phyloP scores from a whole-genome alignment of 495 filamentous ascomycete genomes.

The Penicillium ochrochloron region DNA sequence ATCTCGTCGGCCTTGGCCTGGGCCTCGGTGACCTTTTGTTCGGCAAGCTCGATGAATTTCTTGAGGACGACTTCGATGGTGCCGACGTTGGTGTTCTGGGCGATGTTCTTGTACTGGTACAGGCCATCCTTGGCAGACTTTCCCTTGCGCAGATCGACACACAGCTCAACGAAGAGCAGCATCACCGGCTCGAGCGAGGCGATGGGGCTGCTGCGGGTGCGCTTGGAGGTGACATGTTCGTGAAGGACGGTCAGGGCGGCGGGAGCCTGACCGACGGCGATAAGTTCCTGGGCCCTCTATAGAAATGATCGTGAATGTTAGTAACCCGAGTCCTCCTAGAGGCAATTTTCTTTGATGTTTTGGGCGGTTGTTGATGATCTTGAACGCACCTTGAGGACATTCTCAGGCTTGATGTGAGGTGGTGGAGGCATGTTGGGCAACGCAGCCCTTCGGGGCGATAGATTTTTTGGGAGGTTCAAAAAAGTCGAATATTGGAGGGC shows the following conservation, averaged over 20 bases:
- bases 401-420: slow-evolving; percentile 96
- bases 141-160: slow-evolving; percentile 94
- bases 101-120: slow-evolving; percentile 99
- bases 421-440: slow-evolving; percentile 85
- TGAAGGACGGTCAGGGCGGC: slow-evolving; percentile 94
- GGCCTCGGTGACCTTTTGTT: slow-evolving; percentile 93
- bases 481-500: slow-evolving; percentile 9
- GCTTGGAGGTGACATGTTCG: slow-evolving; percentile 98
- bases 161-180: slow-evolving; percentile 95
- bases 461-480: slow-evolving; percentile 15
- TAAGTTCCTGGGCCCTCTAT: slow-evolving; percentile 93
- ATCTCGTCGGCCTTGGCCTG: slow-evolving; percentile 95
- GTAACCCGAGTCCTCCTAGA: background rate
- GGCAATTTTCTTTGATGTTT: background rate
- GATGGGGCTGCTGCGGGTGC: slow-evolving; percentile 96
- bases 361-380: slow-evolving; percentile 7
- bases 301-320: slow-evolving; percentile 11
- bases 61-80: slow-evolving; percentile 98
- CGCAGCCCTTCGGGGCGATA: slow-evolving; percentile 33
- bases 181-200: slow-evolving; percentile 96
- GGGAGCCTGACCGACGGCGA: slow-evolving; percentile 90
- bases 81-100: slow-evolving; percentile 96
- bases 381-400: slow-evolving; percentile 83
- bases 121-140: slow-evolving; percentile 98
- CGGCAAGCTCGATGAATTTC: slow-evolving; percentile 95